Evolutionary conservation across 768 basidiomycete species (phyloP), one percentile per base, ranked within the genome.

Genomic region (Favolaschia claudopus): DNA sequence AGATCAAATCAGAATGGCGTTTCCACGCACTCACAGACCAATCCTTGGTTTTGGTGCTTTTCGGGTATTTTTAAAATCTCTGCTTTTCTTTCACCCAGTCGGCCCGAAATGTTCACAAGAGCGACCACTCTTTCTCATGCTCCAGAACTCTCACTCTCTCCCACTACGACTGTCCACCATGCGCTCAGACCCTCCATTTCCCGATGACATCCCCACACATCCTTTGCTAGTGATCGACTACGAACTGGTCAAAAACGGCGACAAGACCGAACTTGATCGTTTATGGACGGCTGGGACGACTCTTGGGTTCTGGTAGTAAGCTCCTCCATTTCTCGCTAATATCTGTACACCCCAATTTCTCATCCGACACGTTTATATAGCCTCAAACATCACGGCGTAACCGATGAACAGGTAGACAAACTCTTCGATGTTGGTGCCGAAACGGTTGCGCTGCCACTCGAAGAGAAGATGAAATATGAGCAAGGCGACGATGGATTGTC

Each of bases 291-390:
- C 81, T 1, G 77, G 75, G 31, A 81, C 76, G 0, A 67, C 71
- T 28, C 69, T 80, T n/a, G 81, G 82, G 7, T 84, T 83, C 65
- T 84, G 81, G 77, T 83, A 82, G 78, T 80, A 60, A 63, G 79
- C n/a, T 77, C 32, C 27, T 29, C 9, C 54, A 17, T 44, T 32
- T 14, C n/a, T 8, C 19, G 48, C 31, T 24, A n/a, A n/a, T n/a
- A n/a, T n/a, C n/a, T n/a, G n/a, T 17, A n/a, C 34, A 14, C 13
- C 17, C 24, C 44, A 34, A 31, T 9, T n/a, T n/a, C 15, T 32
- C 27, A n/a, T 36, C 37, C 47, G 14, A 38, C 39, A 13, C 24
- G 31, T 12, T 15, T n/a, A 3, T 6, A 9, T 40, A 80, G 80
- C 58, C 56, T 82, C 31, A 76, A 76, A 63, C 79, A 82, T 62